Evolutionary conservation across 176 grass and related monocot genomes (phyloP).

Genomic region (Puya raimondii): DNA sequence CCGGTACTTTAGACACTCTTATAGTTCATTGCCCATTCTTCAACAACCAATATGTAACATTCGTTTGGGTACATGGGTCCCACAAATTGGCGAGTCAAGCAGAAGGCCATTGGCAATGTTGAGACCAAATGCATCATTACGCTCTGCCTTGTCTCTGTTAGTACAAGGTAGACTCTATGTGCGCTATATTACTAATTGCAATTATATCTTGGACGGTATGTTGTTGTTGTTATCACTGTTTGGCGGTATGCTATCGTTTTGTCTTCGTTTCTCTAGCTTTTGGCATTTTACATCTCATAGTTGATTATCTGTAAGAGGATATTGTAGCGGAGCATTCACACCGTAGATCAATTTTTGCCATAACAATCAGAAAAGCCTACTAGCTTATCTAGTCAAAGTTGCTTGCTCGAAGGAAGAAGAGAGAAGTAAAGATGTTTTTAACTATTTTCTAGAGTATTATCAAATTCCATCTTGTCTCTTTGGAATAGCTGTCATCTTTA

Average conservation of each 20-base stretch:
- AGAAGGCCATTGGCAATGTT: slow-evolving; percentile 55
- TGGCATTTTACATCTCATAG: too few species aligned
- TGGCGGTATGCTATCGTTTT: neutral
- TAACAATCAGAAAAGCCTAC: too few species aligned
- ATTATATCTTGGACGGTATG: neutral
- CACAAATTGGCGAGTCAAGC: slow-evolving; percentile 72
- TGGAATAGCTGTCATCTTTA: neutral
- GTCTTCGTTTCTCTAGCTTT: neutral
- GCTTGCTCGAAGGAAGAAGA: too few species aligned
- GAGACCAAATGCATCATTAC: slow-evolving; percentile 56
- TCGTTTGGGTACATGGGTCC: slow-evolving; percentile 87
- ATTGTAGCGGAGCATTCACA: too few species aligned
- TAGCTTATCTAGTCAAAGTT: too few species aligned
- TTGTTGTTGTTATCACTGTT: neutral
- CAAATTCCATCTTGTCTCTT: neutral
- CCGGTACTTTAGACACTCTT: slow-evolving; percentile 89
- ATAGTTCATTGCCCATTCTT: slow-evolving; percentile 75
- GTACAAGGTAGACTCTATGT: slow-evolving; percentile 53
- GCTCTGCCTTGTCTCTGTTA: slow-evolving; percentile 66
- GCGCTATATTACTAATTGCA: neutral
- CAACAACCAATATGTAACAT: slow-evolving; percentile 71
- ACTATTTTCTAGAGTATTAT: neutral
- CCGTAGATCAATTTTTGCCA: too few species aligned
- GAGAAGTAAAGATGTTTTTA: too few species aligned
- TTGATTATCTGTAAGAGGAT: too few species aligned